Base-by-base conservation (phyloP, 78 protist genomes). In the Speleostelium caveatum region DNA sequence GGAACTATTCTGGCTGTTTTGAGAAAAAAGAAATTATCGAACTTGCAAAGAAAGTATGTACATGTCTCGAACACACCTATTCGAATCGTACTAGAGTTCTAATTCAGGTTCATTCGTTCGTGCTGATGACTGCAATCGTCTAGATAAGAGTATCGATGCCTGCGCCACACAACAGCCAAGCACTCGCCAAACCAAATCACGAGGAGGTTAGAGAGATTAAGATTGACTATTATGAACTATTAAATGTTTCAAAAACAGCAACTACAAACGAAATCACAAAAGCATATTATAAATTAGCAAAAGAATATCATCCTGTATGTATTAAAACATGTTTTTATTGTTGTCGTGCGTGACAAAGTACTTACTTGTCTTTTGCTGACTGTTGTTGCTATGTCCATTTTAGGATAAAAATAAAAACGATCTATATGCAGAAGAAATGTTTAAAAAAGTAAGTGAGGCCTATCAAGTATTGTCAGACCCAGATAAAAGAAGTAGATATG, bases 351-450 rank as follows among this genome's bases (percentile, higher is more conserved):
- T 59, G 16, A 6, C n/a, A n/a, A n/a, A n/a, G n/a, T n/a, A n/a
- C n/a, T n/a, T n/a, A n/a, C n/a, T n/a, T n/a, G n/a, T n/a, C n/a
- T 59, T 24, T 5, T 26, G 8, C 3, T 62, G 17, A n/a, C n/a
- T n/a, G n/a, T n/a, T n/a, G n/a, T n/a, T n/a, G n/a, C n/a, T n/a
- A n/a, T n/a, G n/a, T n/a, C n/a, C n/a, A n/a, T n/a, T 45, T 26
- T 68, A 68, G 79, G 89, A 80, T 41, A 80, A 80, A 41, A 80
- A 80, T 22, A 80, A 62, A 32, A 80, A 80, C 30, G 89, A 80
- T 80, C 22, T 14, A 68, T 68, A 80, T 80, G 89, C 89, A 67
- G 89, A 80, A 33, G 89, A 80, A 69, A 80, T 80, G 89, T 80
- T 80, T 69, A 80, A 80, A 41, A 80, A 68, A 42, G 74, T 80